A percentile compares a stretch with the other conserved stretches of the same genome.
Conservation (phyloP, 2,329 filamentous ascomycete genomes). For the Didymella keratinophila region DNA sequence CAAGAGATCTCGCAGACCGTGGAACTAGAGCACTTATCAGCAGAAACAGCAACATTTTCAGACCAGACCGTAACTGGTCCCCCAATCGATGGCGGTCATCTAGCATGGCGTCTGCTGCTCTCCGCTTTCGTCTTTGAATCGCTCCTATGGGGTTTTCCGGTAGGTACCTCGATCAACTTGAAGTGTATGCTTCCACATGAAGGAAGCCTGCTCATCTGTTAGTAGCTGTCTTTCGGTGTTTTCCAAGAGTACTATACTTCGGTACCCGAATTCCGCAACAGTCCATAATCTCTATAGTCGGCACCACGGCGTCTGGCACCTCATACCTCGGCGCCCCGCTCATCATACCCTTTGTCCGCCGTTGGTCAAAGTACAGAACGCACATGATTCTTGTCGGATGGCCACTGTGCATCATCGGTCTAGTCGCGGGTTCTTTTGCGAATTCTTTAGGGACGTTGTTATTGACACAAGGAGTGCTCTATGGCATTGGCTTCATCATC, state of each 20-base stretch:
- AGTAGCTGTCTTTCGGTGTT: conserved; percentile 31
- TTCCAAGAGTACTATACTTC: conserved; percentile 34
- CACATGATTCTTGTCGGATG: conserved; percentile 44
- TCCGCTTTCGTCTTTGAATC: conserved; percentile 61
- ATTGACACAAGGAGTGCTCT: conserved; percentile 50
- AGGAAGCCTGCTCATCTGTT: neutral
- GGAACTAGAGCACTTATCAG: neutral
- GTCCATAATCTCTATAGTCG: conserved; percentile 29
- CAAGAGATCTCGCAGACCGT: neutral
- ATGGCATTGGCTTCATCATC: conserved; percentile 55
- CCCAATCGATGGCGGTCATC: conserved; percentile 24
- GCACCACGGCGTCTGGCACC: conserved; percentile 45
- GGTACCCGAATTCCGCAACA: conserved; percentile 19
- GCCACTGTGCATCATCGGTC: conserved; percentile 37
- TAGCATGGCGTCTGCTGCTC: conserved; percentile 60
- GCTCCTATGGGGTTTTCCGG: conserved; percentile 48
- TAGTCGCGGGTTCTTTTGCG: conserved; percentile 47
- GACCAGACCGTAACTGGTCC: conserved; percentile 13
- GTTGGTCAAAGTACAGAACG: conserved; percentile 41
- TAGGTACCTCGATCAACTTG: neutral
- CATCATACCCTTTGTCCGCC: conserved; percentile 42
- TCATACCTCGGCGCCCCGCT: conserved; percentile 55
- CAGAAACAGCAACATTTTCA: neutral
- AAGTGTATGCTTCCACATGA: neutral
- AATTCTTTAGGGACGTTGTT: conserved; percentile 40